A percentile compares a stretch with the other conserved stretches of the same genome.
Evolutionary conservation across 805 yeast species (phyloP).

Genomic region (Starmera dryadoides): DNA sequence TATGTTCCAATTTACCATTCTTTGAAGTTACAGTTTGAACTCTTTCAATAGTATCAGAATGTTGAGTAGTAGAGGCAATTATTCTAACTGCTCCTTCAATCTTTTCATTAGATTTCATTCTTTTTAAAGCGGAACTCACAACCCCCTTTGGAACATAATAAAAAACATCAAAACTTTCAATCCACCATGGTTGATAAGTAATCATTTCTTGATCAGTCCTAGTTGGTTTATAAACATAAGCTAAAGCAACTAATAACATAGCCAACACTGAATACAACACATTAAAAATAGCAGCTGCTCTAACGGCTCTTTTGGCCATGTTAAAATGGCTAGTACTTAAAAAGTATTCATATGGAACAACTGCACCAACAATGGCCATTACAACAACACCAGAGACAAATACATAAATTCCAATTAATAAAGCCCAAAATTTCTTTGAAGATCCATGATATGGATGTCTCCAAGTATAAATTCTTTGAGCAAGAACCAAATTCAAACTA

Average conservation of each 20-base stretch:
- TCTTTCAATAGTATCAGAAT: slow-evolving; percentile 24
- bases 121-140: slow-evolving; percentile 36
- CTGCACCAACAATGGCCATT: slow-evolving; percentile 65
- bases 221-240: slow-evolving; percentile 52
- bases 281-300: slow-evolving; percentile 42
- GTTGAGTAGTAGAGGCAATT: slow-evolving; percentile 47
- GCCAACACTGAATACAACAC: slow-evolving; percentile 49
- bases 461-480: slow-evolving; percentile 72
- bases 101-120: slow-evolving; percentile 39
- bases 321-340: slow-evolving; percentile 34
- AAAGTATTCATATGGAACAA: slow-evolving; percentile 52
- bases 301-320: slow-evolving; percentile 47
- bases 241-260: slow-evolving; percentile 36
- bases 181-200: slow-evolving; percentile 76
- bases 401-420: slow-evolving; percentile 43
- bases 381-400: slow-evolving; percentile 50
- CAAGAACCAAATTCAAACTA: slow-evolving; percentile 54
- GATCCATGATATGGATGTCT: slow-evolving; percentile 68
- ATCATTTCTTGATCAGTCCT: slow-evolving; percentile 39
- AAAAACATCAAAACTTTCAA: slow-evolving; percentile 49
- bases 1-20: slow-evolving; percentile 36
- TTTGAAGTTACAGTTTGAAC: slow-evolving; percentile 21
- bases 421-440: slow-evolving; percentile 37
- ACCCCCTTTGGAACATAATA: slow-evolving; percentile 56
- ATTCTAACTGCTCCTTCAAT: slow-evolving; percentile 44